Percentiles rank a stretch among this genome's conserved stretches.
Evolutionary conservation across 1,284 basidiomycete species (phyloP).

Genomic region (Volvariella volvacea): DNA sequence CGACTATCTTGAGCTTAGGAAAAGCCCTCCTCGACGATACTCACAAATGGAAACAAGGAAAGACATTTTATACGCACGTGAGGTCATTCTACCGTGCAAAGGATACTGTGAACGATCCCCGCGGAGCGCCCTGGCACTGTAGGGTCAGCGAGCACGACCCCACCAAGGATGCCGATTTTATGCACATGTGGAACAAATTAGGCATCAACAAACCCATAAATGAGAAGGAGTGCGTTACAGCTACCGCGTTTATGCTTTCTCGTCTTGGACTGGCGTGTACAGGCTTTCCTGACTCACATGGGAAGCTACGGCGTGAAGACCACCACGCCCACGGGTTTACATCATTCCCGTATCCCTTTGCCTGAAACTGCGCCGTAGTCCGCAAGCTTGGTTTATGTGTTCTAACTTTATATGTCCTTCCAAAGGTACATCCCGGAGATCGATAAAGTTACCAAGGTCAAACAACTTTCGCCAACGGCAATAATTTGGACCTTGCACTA

Average conservation of each 20-base stretch:
- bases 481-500: slow-evolving; percentile 70
- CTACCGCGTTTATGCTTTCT: not conserved
- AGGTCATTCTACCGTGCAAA: slow-evolving; percentile 49
- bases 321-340: too few species aligned
- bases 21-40: slow-evolving; percentile 49
- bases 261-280: too few species aligned
- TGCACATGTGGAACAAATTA: slow-evolving; percentile 63
- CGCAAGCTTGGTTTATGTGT: not conserved
- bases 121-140: slow-evolving; percentile 56
- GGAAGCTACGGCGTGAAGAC: too few species aligned
- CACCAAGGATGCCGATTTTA: slow-evolving; percentile 61
- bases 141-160: slow-evolving; percentile 59
- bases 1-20: slow-evolving; percentile 45
- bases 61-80: slow-evolving; percentile 49
- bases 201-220: slow-evolving; percentile 59
- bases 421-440: slow-evolving; percentile 59
- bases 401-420: too few species aligned
- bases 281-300: too few species aligned
- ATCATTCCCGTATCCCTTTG: too few species aligned
- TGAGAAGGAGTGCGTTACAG: slow-evolving; percentile 54
- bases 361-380: not conserved
- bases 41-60: slow-evolving; percentile 58
- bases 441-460: slow-evolving; percentile 55
- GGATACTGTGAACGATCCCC: slow-evolving; percentile 31
- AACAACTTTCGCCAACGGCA: slow-evolving; percentile 54